Evolutionary conservation across 306 rosid genomes (phyloP).

Genomic region (Quercus bicolor): DNA sequence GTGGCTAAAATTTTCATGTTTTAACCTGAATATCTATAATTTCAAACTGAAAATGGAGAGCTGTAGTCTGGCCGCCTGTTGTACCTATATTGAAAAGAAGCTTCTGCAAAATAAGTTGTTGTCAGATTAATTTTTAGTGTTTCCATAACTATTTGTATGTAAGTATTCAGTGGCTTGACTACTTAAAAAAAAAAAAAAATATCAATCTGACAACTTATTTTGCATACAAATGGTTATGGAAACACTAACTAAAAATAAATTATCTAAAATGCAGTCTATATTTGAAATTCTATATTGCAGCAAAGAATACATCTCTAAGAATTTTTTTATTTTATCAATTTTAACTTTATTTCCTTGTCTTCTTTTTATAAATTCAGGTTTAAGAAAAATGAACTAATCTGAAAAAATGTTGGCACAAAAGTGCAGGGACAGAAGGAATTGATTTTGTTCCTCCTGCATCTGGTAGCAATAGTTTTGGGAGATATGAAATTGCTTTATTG

Average conservation of each 20-base stretch:
- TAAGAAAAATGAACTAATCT: constrained; percentile 31
- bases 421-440: constrained; percentile 99
- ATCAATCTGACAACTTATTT: too few species aligned
- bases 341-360: neutral
- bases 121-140: neutral
- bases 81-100: neutral
- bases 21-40: neutral
- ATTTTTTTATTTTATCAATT: neutral
- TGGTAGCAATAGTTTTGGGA: constrained; percentile 63
- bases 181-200: too few species aligned
- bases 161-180: neutral
- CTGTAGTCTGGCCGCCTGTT: neutral
- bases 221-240: too few species aligned
- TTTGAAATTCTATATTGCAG: neutral
- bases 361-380: constrained; percentile 5
- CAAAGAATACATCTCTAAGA: neutral
- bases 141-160: neutral
- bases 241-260: too few species aligned
- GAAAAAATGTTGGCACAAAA: constrained; percentile 51
- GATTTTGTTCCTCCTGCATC: constrained; percentile 66
- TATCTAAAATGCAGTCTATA: too few species aligned
- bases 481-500: constrained; percentile 81
- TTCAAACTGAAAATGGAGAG: neutral
- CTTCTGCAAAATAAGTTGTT: neutral
- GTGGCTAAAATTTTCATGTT: constrained; percentile 4